A percentile compares a stretch with the other conserved stretches of the same genome.
Evolutionary conservation across 169 alveolate species (phyloP).

Genomic region (Fabrea salina): DNA sequence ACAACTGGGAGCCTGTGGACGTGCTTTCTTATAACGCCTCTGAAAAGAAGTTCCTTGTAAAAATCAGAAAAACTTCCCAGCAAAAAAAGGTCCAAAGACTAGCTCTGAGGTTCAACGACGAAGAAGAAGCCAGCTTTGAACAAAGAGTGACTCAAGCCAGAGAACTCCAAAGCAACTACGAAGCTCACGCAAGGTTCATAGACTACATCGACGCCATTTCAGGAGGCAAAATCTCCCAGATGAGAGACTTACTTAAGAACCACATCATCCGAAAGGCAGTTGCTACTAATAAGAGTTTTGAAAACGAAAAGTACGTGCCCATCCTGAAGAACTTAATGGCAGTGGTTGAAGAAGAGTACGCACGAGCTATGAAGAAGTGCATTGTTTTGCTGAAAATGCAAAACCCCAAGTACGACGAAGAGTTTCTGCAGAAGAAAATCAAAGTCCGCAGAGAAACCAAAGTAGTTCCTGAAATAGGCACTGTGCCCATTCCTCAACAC

Average conservation of each 20-base stretch:
- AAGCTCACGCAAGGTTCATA: slow-evolving; percentile 63
- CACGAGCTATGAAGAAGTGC: slow-evolving; percentile 80
- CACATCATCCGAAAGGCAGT: slow-evolving; percentile 15
- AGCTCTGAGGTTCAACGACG: slow-evolving; percentile 60
- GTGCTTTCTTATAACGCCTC: slow-evolving; percentile 55
- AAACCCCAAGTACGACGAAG: slow-evolving; percentile 54
- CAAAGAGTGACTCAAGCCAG: slow-evolving; percentile 57
- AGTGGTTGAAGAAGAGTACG: slow-evolving; percentile 77
- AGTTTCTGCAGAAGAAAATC: slow-evolving; percentile 43
- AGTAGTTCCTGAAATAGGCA: slow-evolving; percentile 55
- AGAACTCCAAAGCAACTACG: slow-evolving; percentile 54
- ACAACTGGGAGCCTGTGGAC: slow-evolving; percentile 67
- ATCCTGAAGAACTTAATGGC: slow-evolving; percentile 50
- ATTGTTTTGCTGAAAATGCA: slow-evolving; percentile 72
- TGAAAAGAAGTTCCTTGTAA: slow-evolving; percentile 56
- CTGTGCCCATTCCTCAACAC: slow-evolving; percentile 43
- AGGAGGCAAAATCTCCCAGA: neutral
- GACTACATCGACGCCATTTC: slow-evolving; percentile 54
- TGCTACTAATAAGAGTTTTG: neutral
- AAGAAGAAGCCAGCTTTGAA: slow-evolving; percentile 60
- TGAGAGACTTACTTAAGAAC: neutral
- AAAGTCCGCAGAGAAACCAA: slow-evolving; percentile 42
- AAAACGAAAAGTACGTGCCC: neutral
- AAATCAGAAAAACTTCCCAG: slow-evolving; percentile 46
- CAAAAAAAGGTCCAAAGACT: slow-evolving; percentile 63